These are phyloP conservation scores for Daedaleopsis nitida DNA, from an alignment of 768 basidiomycete species.

Conservation along the genomic window DNA sequence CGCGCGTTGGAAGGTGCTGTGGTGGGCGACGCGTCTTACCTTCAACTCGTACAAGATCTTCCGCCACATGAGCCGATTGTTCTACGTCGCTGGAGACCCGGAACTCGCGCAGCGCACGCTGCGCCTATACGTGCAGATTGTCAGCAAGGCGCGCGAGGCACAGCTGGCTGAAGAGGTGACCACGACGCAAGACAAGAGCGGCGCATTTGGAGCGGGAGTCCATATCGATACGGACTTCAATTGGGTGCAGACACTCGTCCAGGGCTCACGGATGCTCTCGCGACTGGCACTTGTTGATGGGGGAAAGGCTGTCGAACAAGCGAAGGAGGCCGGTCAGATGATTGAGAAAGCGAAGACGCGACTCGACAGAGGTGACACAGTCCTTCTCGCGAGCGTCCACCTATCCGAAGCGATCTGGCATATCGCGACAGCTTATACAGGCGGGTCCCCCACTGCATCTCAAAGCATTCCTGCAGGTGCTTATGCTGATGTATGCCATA, in stretches of 20 bases:
- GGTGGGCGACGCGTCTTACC: constrained; percentile 93
- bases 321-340: constrained; percentile 59
- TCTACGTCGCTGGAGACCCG: constrained; percentile 61
- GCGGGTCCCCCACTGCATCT: constrained; percentile 38
- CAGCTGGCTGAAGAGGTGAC: constrained; percentile 36
- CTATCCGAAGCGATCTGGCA: constrained; percentile 77
- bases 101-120: constrained; percentile 74
- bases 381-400: constrained; percentile 59
- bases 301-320: constrained; percentile 48
- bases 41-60: constrained; percentile 89
- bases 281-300: constrained; percentile 39
- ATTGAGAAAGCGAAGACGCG: constrained; percentile 63
- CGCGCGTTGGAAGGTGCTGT: constrained; percentile 59
- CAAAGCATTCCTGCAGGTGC: not conserved
- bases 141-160: constrained; percentile 80
- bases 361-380: constrained; percentile 48
- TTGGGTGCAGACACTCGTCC: constrained; percentile 79
- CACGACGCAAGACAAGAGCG: constrained; percentile 22
- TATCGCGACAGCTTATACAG: constrained; percentile 67
- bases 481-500: not conserved
- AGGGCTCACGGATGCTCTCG: constrained; percentile 79
- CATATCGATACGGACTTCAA: constrained; percentile 65
- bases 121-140: constrained; percentile 80
- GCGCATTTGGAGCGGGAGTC: constrained; percentile 17
- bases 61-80: constrained; percentile 79